Evolutionary conservation across 1,284 basidiomycete genomes (phyloP).

Genomic region (Ceratobasidium sp.): DNA sequence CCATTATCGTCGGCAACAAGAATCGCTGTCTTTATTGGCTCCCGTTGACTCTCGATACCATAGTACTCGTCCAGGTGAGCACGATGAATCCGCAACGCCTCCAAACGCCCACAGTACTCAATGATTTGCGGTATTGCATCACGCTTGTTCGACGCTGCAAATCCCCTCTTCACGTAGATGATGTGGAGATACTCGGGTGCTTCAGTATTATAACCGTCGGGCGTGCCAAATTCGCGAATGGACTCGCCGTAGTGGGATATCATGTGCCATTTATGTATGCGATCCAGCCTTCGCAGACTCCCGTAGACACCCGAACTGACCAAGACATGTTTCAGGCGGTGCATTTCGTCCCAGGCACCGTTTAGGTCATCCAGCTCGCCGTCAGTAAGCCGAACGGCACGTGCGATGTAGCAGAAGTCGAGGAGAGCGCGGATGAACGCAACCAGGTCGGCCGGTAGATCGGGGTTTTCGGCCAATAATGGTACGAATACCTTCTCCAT

Average conservation of each 20-base stretch:
- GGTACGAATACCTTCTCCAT: slow-evolving; percentile 10
- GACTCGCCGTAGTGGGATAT: slow-evolving; percentile 18
- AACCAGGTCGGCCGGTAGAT: too few species aligned
- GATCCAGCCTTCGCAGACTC: not conserved
- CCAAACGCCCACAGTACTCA: not conserved
- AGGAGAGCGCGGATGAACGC: not conserved
- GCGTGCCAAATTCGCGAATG: not conserved
- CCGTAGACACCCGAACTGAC: not conserved
- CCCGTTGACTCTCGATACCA: not conserved
- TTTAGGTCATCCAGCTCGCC: not conserved
- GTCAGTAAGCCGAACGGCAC: not conserved
- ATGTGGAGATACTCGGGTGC: slow-evolving; percentile 40
- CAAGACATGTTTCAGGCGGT: not conserved
- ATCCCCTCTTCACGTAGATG: not conserved
- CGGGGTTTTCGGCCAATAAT: not conserved
- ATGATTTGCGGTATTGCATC: not conserved
- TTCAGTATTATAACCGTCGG: slow-evolving; percentile 38
- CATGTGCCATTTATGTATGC: slow-evolving; percentile 39
- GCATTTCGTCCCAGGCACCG: not conserved
- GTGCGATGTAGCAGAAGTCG: not conserved
- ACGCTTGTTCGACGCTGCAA: not conserved
- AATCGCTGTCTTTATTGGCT: not conserved
- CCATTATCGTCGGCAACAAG: too few species aligned
- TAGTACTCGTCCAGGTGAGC: not conserved
- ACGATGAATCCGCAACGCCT: not conserved